Percentiles rank a stretch among this genome's conserved stretches.
Evolutionary conservation across 176 grass and related monocot genomes (phyloP).

Genomic region (Tillandsia leiboldiana): DNA sequence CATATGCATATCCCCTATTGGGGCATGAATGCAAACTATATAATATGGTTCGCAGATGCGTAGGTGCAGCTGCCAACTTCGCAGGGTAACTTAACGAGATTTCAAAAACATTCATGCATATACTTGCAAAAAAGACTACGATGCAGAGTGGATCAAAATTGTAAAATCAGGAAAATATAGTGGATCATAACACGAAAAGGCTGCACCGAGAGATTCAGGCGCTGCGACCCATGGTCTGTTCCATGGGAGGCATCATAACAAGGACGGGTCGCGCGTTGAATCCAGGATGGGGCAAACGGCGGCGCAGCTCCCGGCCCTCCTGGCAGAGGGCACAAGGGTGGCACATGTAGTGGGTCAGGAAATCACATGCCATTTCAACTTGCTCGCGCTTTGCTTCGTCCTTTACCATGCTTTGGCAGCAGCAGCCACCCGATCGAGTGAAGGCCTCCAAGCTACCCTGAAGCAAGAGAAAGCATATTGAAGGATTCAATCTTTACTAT

Average conservation of each 20-base stretch:
- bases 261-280: slow-evolving; percentile 40
- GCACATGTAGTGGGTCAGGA: slow-evolving; percentile 64
- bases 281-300: slow-evolving; percentile 62
- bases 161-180: background rate
- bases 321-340: slow-evolving; percentile 84
- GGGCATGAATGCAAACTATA: too few relatives aligned
- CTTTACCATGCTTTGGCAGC: slow-evolving; percentile 23
- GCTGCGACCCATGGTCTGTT: slow-evolving; percentile 70
- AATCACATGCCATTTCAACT: slow-evolving; percentile 52
- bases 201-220: slow-evolving; percentile 15
- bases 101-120: too few relatives aligned
- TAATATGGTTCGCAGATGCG: too few relatives aligned
- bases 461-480: slow-evolving; percentile 7
- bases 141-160: too few relatives aligned
- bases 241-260: slow-evolving; percentile 64
- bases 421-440: slow-evolving; percentile 52
- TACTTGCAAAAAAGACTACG: too few relatives aligned
- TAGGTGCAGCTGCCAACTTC: too few relatives aligned
- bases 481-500: background rate
- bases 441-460: slow-evolving; percentile 85
- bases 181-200: background rate
- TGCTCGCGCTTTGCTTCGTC: slow-evolving; percentile 46
- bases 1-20: too few relatives aligned
- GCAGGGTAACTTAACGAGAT: too few relatives aligned
- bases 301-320: slow-evolving; percentile 71